A percentile compares a stretch with the other conserved stretches of the same genome.
Evolutionary conservation across 2,329 filamentous ascomycete species (phyloP).

Genomic region (Penicillium italicum): DNA sequence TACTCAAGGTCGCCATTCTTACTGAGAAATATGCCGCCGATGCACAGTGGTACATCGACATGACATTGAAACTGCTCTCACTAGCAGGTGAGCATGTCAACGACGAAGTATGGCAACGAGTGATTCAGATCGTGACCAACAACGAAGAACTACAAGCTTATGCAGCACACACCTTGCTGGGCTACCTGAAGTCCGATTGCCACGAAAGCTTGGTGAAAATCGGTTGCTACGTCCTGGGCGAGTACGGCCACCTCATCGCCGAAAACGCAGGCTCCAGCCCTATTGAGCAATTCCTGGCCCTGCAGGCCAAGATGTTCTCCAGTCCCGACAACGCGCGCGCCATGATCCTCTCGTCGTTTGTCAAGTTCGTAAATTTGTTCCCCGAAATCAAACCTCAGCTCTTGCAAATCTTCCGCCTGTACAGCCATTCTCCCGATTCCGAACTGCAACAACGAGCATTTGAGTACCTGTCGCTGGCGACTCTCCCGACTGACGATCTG

Average conservation of each 20-base stretch:
- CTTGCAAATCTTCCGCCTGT: conserved; percentile 81
- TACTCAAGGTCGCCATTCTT: conserved; percentile 94
- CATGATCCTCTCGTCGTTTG: conserved; percentile 90
- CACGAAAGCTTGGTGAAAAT: conserved; percentile 98
- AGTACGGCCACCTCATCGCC: conserved; percentile 94
- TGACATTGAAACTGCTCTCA: conserved; percentile 86
- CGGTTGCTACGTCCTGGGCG: conserved; percentile 89
- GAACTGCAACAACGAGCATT: conserved; percentile 95
- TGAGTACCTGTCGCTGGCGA: conserved; percentile 86
- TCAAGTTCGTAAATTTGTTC: conserved; percentile 98
- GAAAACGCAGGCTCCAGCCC: conserved; percentile 89
- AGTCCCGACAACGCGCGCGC: conserved; percentile 87
- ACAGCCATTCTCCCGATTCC: conserved; percentile 90
- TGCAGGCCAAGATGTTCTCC: conserved; percentile 83
- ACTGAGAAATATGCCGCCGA: conserved; percentile 99
- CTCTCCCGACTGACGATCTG: conserved; percentile 81
- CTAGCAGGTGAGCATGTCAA: conserved; percentile 98
- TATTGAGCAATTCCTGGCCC: conserved; percentile 91
- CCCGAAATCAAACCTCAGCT: conserved; percentile 97
- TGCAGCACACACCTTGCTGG: conserved; percentile 85
- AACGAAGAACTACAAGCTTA: conserved; percentile 98
- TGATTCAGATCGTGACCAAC: conserved; percentile 98
- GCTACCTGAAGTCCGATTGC: conserved; percentile 89
- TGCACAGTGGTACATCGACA: conserved; percentile 99
- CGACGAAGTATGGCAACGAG: conserved; percentile 97